Evolutionary conservation across 352 stramenopile genomes (phyloP), one percentile per base, ranked within the genome.

Genomic region (Globisporangium paroecandrum): DNA sequence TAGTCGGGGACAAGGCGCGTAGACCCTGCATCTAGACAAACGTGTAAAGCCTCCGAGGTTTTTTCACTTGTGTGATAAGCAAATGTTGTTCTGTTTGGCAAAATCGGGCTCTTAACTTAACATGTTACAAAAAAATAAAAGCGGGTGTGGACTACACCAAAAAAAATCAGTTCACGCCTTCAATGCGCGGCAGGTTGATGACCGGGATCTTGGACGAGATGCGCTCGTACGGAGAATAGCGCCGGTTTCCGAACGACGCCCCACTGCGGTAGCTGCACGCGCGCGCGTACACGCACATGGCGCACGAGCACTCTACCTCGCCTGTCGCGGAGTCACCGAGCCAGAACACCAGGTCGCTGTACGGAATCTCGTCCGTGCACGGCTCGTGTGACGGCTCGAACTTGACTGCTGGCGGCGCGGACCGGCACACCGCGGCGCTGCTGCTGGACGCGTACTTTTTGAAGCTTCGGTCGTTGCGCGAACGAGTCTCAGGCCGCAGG

Each of bases 161-260:
- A 51, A 22, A 22, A 22, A 27, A 36, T 79, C 68, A 89, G 62
- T 91, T 91, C 47, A 89, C 78, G 15, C 80, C 82, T 67, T 90
- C 82, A 38, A 89, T 89, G 0, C 80, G 77, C 1, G 82, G 82
- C 46, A 88, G 29, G 49, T 76, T 77, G 58, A 90, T 82, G 36
- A 87, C 65, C 20, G 78, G 80, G 46, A 90, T 78, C 76, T 82
- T 80, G 64, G 79, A 81, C 53, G 77, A 88, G 6, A 88, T 67
- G 59, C 69, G 76, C 32, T 76, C 57, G 57, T 85, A 89, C 9
- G 80, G 73, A 56, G 70, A 72, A 61, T 80, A 76, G n/a, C 58
- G 49, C 22, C 64, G 67, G 29, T 36, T 29, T 41, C 46, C 24
- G 20, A 25, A 25, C 8, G 24, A 13, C 4, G 8, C 24, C 38